Evolutionary conservation across 306 rosid species (phyloP).

Genomic region (Prunus mongolica): DNA sequence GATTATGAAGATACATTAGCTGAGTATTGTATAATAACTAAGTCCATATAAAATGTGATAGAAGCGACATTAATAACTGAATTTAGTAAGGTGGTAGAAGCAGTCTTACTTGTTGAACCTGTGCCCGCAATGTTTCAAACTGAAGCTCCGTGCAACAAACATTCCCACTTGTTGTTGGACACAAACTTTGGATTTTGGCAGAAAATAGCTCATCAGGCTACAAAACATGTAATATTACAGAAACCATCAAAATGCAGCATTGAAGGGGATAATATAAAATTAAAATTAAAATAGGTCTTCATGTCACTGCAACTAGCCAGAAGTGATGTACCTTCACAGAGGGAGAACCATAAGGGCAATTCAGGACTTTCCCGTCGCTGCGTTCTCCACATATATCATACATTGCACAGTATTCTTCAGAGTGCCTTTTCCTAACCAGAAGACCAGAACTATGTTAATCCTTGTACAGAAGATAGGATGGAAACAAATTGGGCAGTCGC

Average conservation of each 20-base stretch:
- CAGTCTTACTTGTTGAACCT: constrained; percentile 81
- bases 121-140: constrained; percentile 73
- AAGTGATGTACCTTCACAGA: constrained; percentile 59
- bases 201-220: constrained; percentile 87
- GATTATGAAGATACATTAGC: no score
- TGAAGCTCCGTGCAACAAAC: constrained; percentile 87
- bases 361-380: constrained; percentile 80
- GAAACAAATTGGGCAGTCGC: neutral
- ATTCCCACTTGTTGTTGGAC: constrained; percentile 77
- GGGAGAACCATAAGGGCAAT: constrained; percentile 81
- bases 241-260: constrained; percentile 1
- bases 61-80: neutral
- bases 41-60: neutral
- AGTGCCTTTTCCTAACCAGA: constrained; percentile 52
- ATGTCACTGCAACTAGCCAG: neutral
- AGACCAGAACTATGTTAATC: constrained; percentile 4
- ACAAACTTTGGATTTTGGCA: constrained; percentile 85
- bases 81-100: neutral
- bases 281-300: neutral
- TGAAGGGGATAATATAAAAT: neutral
- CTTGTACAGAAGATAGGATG: neutral
- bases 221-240: constrained; percentile 16
- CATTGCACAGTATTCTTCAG: constrained; percentile 88
- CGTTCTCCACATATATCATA: constrained; percentile 87
- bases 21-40: neutral